These are phyloP conservation scores for Vicia sativa DNA, from an alignment of 306 rosid genomes.

Conservation along the genomic window DNA sequence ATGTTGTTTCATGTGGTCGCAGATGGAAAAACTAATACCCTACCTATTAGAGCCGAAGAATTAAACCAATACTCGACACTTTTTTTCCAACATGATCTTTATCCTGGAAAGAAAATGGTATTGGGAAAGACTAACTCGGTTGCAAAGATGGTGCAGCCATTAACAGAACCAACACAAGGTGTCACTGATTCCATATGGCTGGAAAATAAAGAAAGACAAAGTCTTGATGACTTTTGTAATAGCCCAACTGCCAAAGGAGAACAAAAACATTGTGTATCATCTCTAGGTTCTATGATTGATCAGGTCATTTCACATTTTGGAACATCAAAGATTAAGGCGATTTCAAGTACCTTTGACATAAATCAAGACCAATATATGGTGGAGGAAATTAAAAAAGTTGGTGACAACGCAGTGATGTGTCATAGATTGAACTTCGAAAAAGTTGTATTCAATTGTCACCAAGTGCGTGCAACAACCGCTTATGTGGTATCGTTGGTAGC, in stretches of 20 bases:
- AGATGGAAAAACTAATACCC: too few species aligned
- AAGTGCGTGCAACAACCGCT: constrained; percentile 5
- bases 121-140: background rate
- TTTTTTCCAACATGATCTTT: too few species aligned
- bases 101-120: too few species aligned
- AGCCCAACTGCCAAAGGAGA: too few species aligned
- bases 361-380: background rate
- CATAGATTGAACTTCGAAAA: background rate
- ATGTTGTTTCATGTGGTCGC: too few species aligned
- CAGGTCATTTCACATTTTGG: constrained; percentile 4
- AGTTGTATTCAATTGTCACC: constrained; percentile 28
- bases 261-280: too few species aligned
- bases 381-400: constrained; percentile 6
- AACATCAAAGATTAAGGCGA: background rate
- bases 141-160: background rate
- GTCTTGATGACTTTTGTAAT: too few species aligned
- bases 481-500: constrained; percentile 21
- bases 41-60: too few species aligned
- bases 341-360: constrained; percentile 15
- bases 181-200: background rate
- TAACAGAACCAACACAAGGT: background rate
- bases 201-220: background rate
- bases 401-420: constrained; percentile 12
- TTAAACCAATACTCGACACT: too few species aligned
- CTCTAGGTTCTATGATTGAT: too few species aligned